phyloP scores from a whole-genome alignment of 2,329 filamentous ascomycete genomes.

The Talaromyces atroroseus region DNA sequence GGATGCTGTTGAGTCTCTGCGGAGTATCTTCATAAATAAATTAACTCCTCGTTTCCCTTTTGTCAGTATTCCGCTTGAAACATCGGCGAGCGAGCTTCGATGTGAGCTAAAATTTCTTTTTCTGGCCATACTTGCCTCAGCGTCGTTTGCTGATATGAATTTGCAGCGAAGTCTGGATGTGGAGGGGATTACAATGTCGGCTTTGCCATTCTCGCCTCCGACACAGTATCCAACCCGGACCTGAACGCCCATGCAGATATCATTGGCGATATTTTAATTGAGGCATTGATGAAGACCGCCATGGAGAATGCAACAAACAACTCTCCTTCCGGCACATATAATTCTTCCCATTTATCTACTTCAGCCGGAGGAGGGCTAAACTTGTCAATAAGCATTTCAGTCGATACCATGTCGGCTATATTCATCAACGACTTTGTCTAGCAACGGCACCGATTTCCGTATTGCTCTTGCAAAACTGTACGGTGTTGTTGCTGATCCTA shows the following conservation, averaged over 20 bases:
- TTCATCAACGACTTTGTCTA: not conserved
- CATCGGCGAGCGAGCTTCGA: constrained; percentile 21
- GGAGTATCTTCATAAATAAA: not conserved
- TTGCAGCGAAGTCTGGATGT: constrained; percentile 29
- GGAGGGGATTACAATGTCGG: constrained; percentile 15
- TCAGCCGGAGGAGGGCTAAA: not conserved
- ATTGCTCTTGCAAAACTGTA: not conserved
- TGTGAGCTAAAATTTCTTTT: constrained; percentile 31
- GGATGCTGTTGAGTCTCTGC: not conserved
- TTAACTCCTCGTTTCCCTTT: constrained; percentile 4
- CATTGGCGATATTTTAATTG: not conserved
- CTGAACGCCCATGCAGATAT: constrained; percentile 2
- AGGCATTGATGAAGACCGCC: not conserved
- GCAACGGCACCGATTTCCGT: not conserved
- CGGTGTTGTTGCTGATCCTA: not conserved
- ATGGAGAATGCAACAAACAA: not conserved
- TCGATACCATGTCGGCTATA: not conserved
- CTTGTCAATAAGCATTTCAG: not conserved
- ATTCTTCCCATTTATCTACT: too few relatives aligned
- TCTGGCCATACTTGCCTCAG: constrained; percentile 27
- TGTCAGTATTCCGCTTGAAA: not conserved
- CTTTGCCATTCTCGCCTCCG: constrained; percentile 1
- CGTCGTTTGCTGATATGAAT: constrained; percentile 28
- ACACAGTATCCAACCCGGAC: not conserved
- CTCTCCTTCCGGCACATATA: not conserved